Evolutionary conservation across 139 green algal species (phyloP).

Genomic region (Nannochloris sp.): DNA sequence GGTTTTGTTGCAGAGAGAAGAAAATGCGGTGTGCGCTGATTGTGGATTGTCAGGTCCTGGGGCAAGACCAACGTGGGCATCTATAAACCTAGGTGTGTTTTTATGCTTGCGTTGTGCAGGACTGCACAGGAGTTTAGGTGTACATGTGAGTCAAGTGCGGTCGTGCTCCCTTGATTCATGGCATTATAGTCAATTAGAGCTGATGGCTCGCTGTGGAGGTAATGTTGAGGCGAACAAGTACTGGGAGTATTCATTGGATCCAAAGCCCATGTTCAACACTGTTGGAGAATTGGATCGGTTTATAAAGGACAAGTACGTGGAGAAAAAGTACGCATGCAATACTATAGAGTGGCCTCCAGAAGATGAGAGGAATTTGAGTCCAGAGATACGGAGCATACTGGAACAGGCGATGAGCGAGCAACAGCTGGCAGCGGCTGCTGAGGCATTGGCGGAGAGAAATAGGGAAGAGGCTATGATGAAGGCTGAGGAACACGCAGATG

Average conservation of each 20-base stretch:
- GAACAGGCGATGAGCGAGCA: background rate
- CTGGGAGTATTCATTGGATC: slow-evolving; percentile 33
- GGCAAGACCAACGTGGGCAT: slow-evolving; percentile 52
- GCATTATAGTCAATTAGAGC: slow-evolving; percentile 41
- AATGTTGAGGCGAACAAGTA: slow-evolving; percentile 48
- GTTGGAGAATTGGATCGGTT: slow-evolving; percentile 36
- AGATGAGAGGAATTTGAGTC: background rate
- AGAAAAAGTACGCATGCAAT: slow-evolving; percentile 1
- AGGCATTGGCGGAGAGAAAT: background rate
- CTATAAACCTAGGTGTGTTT: slow-evolving; percentile 63
- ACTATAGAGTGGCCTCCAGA: slow-evolving; percentile 15
- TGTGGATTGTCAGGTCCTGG: slow-evolving; percentile 30
- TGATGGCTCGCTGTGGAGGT: slow-evolving; percentile 56
- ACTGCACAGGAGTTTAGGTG: slow-evolving; percentile 54
- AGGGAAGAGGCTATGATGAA: background rate
- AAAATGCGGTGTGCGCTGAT: slow-evolving; percentile 57
- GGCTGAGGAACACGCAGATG: background rate
- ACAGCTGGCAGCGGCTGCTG: background rate
- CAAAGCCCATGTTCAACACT: slow-evolving; percentile 20
- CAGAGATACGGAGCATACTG: background rate
- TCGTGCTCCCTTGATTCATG: slow-evolving; percentile 56
- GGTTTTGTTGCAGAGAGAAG: slow-evolving; percentile 31
- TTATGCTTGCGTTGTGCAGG: slow-evolving; percentile 65
- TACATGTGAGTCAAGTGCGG: slow-evolving; percentile 65
- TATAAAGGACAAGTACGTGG: slow-evolving; percentile 33